These are phyloP conservation scores for Populus euphratica DNA, from an alignment of 345 rosid species.

Conservation along the genomic window DNA sequence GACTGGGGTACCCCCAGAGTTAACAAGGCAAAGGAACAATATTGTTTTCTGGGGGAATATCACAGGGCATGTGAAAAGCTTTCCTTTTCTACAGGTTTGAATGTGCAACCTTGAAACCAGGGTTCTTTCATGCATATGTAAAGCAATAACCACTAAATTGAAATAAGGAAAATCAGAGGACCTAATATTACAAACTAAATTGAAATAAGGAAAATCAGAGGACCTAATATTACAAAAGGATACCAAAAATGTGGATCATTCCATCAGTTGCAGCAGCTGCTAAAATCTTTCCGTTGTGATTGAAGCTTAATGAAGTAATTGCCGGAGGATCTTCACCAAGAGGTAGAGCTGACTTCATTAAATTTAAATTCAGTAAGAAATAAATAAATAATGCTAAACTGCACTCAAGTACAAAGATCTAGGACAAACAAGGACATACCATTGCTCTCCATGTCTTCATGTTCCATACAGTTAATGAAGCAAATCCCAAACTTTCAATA, in stretches of 20 bases:
- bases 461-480: conserved; percentile 72
- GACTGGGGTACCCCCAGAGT: not conserved
- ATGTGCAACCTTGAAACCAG: not conserved
- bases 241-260: conserved; percentile 87
- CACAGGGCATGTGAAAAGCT: too few relatives aligned
- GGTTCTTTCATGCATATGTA: not conserved
- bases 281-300: conserved; percentile 73
- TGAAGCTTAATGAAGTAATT: conserved; percentile 66
- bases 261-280: conserved; percentile 81
- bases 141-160: not conserved
- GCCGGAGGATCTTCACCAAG: conserved; percentile 85
- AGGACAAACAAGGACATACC: conserved; percentile 44
- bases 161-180: not conserved
- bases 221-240: conserved; percentile 38
- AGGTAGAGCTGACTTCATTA: conserved; percentile 70
- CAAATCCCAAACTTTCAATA: conserved; percentile 47
- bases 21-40: not conserved
- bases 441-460: conserved; percentile 74
- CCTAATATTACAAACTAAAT: conserved; percentile 7
- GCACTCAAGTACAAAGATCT: conserved; percentile 8
- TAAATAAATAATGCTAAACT: conserved; percentile 13
- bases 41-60: not conserved
- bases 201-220: not conserved
- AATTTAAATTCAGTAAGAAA: conserved; percentile 33
- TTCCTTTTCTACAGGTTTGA: too few relatives aligned